A percentile compares a stretch with the other conserved stretches of the same genome.
These are phyloP conservation scores for Neofusicoccum sp. DNA, from an alignment of 2,329 filamentous ascomycete genomes.

Conservation along the genomic window DNA sequence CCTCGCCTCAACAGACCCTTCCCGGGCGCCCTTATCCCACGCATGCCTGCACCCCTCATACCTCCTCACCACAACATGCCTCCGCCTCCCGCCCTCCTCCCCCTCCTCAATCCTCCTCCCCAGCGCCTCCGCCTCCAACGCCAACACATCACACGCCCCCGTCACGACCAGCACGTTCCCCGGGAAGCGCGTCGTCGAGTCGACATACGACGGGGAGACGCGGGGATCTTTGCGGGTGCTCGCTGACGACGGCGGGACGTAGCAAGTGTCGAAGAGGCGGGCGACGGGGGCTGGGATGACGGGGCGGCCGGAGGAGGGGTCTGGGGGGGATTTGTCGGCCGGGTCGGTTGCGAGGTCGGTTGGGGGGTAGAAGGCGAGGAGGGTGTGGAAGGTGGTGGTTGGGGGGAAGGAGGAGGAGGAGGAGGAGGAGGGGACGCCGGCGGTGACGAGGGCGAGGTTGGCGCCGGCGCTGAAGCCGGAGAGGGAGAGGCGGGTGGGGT, in stretches of 20 bases:
- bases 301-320: constrained; percentile 21
- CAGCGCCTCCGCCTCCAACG: constrained; percentile 39
- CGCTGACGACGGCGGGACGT: constrained; percentile 29
- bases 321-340: constrained; percentile 32
- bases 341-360: constrained; percentile 37
- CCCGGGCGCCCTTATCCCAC: constrained; percentile 40
- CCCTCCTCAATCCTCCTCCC: constrained; percentile 30
- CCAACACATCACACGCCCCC: constrained; percentile 41
- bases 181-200: constrained; percentile 28
- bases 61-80: constrained; percentile 29
- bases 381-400: constrained; percentile 32
- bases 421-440: constrained; percentile 23
- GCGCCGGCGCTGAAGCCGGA: constrained; percentile 47
- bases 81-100: constrained; percentile 21
- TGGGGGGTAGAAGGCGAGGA: constrained; percentile 39
- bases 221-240: constrained; percentile 35
- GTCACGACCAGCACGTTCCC: constrained; percentile 37
- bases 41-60: constrained; percentile 40
- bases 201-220: constrained; percentile 39
- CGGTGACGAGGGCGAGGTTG: constrained; percentile 39
- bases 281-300: constrained; percentile 27
- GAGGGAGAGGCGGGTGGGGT: constrained; percentile 33
- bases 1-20: constrained; percentile 31
- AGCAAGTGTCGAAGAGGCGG: constrained; percentile 39
- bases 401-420: constrained; percentile 31